phyloP scores from a whole-genome alignment of 1,284 basidiomycete species.

The Phellinidium pouzarii region DNA sequence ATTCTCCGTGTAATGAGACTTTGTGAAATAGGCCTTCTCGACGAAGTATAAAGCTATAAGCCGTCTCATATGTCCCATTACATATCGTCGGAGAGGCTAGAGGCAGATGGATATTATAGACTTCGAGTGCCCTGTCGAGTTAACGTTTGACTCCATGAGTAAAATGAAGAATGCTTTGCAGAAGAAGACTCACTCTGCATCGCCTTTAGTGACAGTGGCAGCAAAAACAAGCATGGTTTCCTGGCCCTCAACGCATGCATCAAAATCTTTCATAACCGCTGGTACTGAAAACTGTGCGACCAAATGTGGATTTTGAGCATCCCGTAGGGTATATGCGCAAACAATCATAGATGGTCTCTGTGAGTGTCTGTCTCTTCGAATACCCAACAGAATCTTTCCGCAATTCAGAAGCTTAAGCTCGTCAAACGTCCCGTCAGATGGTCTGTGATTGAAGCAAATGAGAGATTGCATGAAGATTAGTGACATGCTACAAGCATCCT shows the following conservation, averaged over 20 bases:
- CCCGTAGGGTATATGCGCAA: constrained; percentile 6
- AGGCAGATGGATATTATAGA: constrained; percentile 13
- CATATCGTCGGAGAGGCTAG: constrained; percentile 5
- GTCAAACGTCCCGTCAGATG: constrained; percentile 10
- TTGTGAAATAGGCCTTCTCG: constrained; percentile 17
- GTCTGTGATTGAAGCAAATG: too few species aligned
- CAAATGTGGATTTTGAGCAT: constrained; percentile 3
- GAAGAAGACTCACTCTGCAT: constrained; percentile 8
- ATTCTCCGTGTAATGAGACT: constrained; percentile 17
- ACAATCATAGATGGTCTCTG: constrained; percentile 12
- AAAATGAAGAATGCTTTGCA: background rate
- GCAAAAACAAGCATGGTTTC: constrained; percentile 12
- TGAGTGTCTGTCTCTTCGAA: constrained; percentile 14
- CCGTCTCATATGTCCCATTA: constrained; percentile 5
- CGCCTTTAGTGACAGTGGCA: constrained; percentile 10
- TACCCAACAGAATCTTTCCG: constrained; percentile 10
- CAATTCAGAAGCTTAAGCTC: constrained; percentile 15
- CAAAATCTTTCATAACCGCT: constrained; percentile 14
- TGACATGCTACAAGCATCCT: too few species aligned
- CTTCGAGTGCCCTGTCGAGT: constrained; percentile 12
- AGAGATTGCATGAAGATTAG: too few species aligned
- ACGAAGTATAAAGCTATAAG: constrained; percentile 7
- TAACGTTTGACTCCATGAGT: background rate
- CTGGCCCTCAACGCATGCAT: constrained; percentile 9
- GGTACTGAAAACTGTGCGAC: constrained; percentile 8